phyloP scores from a whole-genome alignment of 1,284 basidiomycete species.

The Fistulina hepatica region DNA sequence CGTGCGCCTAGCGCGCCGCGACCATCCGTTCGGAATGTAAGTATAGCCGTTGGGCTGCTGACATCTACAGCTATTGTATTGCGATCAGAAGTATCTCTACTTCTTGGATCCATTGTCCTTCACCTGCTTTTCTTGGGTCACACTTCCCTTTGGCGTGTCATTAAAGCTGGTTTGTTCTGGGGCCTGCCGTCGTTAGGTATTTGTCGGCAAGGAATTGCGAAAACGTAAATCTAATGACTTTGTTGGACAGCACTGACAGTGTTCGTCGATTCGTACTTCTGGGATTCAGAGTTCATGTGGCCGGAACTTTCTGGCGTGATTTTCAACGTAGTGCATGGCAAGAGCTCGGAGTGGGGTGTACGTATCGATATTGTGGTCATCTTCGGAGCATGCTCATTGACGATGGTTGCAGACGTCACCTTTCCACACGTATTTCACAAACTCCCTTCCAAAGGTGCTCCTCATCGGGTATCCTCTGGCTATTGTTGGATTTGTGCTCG shows the following conservation, averaged over 20 bases:
- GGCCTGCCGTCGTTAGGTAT: constrained; percentile 49
- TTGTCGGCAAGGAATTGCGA: not conserved
- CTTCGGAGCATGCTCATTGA: constrained; percentile 3
- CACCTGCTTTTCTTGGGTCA: constrained; percentile 40
- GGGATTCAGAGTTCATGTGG: constrained; percentile 67
- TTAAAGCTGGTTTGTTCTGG: constrained; percentile 44
- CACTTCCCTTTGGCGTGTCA: constrained; percentile 33
- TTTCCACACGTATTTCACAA: constrained; percentile 56
- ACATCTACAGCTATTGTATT: constrained; percentile 66
- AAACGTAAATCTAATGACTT: not conserved
- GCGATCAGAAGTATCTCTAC: constrained; percentile 68
- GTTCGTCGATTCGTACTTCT: constrained; percentile 79
- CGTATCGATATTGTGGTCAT: constrained; percentile 22
- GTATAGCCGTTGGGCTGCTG: constrained; percentile 38
- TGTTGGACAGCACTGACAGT: constrained; percentile 46
- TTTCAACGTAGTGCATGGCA: constrained; percentile 85
- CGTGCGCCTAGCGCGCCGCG: constrained; percentile 31
- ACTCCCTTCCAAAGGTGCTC: constrained; percentile 72
- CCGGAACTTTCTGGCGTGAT: constrained; percentile 75
- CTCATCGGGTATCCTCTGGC: constrained; percentile 57
- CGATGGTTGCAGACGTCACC: constrained; percentile 53
- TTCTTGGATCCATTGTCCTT: constrained; percentile 54
- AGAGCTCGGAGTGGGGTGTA: constrained; percentile 89
- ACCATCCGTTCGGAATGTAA: constrained; percentile 27
- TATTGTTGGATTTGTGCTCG: constrained; percentile 36